Base-by-base conservation (phyloP, 805 yeast genomes). In the Sungouiozyma ichnusensis region DNA sequence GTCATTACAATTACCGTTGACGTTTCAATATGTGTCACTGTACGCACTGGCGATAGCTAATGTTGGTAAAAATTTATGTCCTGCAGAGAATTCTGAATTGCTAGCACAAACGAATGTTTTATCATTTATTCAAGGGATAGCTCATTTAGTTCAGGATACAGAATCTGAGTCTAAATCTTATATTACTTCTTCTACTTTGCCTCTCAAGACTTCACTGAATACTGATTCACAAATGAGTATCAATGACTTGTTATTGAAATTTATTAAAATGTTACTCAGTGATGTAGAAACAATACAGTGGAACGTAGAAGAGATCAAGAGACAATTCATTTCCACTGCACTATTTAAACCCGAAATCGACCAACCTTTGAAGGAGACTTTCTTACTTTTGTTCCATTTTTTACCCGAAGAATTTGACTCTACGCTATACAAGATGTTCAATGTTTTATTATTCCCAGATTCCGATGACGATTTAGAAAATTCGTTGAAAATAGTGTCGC, bases 331-430 rank as follows among this genome's bases (percentile, higher is more conserved):
- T 7, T 57, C 63, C 1, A 52, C 55, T 11, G 64, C 64, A 19
- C 41, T 47, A 16, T 53, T 57, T 36, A 47, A 42, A 33, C 59
- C 59, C 1, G 36, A 51, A 8, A 37, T 33, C 9, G 43, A 46
- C 14, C 29, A 32, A 11, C 50, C 51, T 5, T 41, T 50, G 3
- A 40, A 47, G 14, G 55, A 54, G 33, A 56, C 62, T 2, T 43
- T 44, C 29, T 45, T 60, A n/a, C 44, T 60, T 2, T 43, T 58
- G 18, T 50, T 61, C 34, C 63, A 60, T 40, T 61, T 61, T 39
- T 45, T 55, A 44, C 62, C 63, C 1, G 65, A 61, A 29, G 64
- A 61, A 37, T 61, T 57, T 38, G 59, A 59, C 16, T 33, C 54
- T 3, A 58, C 53, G 37, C 43, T 61, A 4, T 60, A 60, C 40